These are phyloP conservation scores for Diplodia sapinea DNA, from an alignment of 2,329 filamentous ascomycete genomes.

Conservation along the genomic window DNA sequence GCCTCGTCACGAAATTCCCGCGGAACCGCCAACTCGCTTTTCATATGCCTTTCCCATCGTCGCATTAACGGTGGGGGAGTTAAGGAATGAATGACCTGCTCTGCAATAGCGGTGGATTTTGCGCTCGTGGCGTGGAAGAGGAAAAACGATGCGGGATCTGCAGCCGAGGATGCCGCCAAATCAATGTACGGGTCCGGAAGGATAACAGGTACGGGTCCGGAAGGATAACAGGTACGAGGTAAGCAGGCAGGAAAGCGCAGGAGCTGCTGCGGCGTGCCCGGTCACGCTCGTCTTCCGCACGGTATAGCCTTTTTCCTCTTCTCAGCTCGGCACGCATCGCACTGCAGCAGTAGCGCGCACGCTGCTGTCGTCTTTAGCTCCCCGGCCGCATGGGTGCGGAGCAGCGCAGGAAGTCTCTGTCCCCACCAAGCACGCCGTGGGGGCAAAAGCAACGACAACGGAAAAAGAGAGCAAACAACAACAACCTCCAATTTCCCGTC, in stretches of 20 bases:
- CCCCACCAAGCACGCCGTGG: not conserved
- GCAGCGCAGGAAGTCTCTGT: not conserved
- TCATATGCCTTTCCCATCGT: not conserved
- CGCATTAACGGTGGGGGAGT: not conserved
- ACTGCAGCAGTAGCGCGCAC: not conserved
- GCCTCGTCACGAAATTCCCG: not conserved
- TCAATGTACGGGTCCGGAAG: not conserved
- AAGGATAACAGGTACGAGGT: not conserved
- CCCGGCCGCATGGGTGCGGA: not conserved
- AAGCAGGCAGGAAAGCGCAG: not conserved
- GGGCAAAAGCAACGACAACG: not conserved
- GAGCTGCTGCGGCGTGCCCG: not conserved
- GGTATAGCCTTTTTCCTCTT: not conserved
- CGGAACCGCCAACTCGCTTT: not conserved
- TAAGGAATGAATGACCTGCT: too few relatives aligned
- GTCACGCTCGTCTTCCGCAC: not conserved
- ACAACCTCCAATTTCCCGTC: not conserved
- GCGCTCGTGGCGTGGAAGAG: not conserved
- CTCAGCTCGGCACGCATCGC: constrained; percentile 1
- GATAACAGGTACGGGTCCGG: too few relatives aligned
- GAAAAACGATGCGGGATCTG: not conserved
- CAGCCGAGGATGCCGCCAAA: not conserved
- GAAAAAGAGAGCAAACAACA: not conserved
- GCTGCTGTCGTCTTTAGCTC: constrained; percentile 2
- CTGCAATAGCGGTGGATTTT: not conserved